A percentile compares a stretch with the other conserved stretches of the same genome.
Evolutionary conservation across 2,329 filamentous ascomycete genomes (phyloP).

Genomic region (Canariomyces notabilis): DNA sequence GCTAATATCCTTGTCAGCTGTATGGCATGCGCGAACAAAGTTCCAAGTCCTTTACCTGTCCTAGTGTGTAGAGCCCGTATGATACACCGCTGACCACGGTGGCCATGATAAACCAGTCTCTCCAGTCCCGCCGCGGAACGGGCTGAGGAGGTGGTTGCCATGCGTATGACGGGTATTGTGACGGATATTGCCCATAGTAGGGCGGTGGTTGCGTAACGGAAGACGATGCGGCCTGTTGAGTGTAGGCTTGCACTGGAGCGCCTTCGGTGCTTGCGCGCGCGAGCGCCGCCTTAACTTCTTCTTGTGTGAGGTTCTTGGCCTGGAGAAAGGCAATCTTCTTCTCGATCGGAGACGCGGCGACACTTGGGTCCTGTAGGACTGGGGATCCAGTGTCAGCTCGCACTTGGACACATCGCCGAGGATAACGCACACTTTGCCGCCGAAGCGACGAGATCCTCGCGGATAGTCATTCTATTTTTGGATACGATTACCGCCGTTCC

Average conservation of each 20-base stretch:
- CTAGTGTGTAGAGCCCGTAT: slow-evolving; percentile 82
- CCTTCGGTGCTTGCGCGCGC: slow-evolving; percentile 56
- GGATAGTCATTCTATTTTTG: slow-evolving; percentile 75
- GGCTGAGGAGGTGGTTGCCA: slow-evolving; percentile 54
- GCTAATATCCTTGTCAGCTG: slow-evolving; percentile 44
- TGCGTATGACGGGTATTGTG: slow-evolving; percentile 45
- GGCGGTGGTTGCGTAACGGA: slow-evolving; percentile 40
- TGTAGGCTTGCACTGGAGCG: slow-evolving; percentile 34
- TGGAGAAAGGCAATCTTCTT: slow-evolving; percentile 89
- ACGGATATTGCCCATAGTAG: slow-evolving; percentile 43
- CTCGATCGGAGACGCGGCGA: slow-evolving; percentile 83
- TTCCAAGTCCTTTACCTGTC: slow-evolving; percentile 55
- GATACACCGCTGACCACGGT: slow-evolving; percentile 86
- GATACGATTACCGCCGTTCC: slow-evolving; percentile 6
- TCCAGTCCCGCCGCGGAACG: slow-evolving; percentile 81
- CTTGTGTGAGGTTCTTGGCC: slow-evolving; percentile 94
- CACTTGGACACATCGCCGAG: neutral
- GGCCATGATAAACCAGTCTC: slow-evolving; percentile 99
- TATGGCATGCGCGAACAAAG: neutral
- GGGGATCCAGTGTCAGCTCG: slow-evolving; percentile 12
- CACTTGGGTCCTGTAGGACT: slow-evolving; percentile 93
- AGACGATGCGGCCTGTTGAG: slow-evolving; percentile 28
- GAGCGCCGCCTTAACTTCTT: slow-evolving; percentile 85
- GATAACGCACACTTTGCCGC: slow-evolving; percentile 40
- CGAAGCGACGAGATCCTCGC: slow-evolving; percentile 86